Evolutionary conservation across 495 filamentous ascomycete genomes (phyloP), one percentile per base, ranked within the genome.

Genomic region (Aspergillus homomorphus): DNA sequence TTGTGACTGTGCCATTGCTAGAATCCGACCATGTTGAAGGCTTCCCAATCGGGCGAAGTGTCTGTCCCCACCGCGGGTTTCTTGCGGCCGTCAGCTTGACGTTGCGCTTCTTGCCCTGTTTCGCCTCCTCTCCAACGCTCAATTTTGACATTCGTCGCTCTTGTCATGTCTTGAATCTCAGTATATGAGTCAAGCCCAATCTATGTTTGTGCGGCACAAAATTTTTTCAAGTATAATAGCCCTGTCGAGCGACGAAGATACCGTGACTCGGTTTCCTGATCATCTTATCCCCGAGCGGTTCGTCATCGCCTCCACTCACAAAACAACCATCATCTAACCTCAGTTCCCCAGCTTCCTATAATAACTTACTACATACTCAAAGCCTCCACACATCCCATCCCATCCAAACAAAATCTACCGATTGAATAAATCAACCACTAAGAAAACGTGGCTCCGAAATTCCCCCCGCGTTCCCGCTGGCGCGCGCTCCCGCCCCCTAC

Each of bases 381-480:
- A n/a, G n/a, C n/a, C n/a, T n/a, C n/a, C n/a, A n/a, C n/a, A n/a
- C 33, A 38, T 12, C 12, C 33, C 33, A 38, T 9, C n/a, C n/a
- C n/a, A 38, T 2, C 33, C 33, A 38, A 38, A 38, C 5, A 38
- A 14, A 38, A 38, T 2, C 6, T 12, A 38, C 33, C 26, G 4
- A 3, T 3, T 4, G 26, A 28, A 28, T 3, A 28, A 4, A 28
- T 28, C 9, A 9, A 28, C 9, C 19, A 43, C 16, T 21, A 45
- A 24, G 9, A 41, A 8, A 30, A 61, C 58, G 69, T 79, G 76
- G 75, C 76, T 68, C 74, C 72, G 12, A 77, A 77, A 74, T 56
- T 59, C 4, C 67, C 63, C 38, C 64, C 62, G 44, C 71, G 73
- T 52, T 70, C 61, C 64, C 66, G 63, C 53, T 66, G 64, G 66